Percentiles rank a stretch among this genome's conserved stretches.
These are phyloP conservation scores for Xylaria sp. DNA, from an alignment of 2,329 filamentous ascomycete genomes.

Conservation along the genomic window DNA sequence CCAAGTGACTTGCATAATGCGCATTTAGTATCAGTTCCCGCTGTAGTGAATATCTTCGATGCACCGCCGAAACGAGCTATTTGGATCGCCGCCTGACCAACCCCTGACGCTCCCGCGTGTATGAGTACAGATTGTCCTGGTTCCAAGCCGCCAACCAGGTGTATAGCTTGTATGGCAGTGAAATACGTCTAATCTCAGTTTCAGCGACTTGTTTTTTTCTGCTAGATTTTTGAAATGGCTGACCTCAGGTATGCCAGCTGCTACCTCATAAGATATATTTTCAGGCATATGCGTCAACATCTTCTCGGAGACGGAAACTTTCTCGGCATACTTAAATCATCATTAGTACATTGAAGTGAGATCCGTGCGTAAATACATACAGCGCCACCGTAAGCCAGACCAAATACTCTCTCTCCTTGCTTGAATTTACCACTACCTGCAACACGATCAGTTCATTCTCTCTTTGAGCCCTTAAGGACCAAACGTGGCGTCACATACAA, in stretches of 20 bases:
- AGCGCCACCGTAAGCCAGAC: neutral
- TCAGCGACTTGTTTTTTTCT: neutral
- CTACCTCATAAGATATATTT: neutral
- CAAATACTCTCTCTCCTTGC: neutral
- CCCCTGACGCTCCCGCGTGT: neutral
- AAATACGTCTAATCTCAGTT: neutral
- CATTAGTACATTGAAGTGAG: neutral
- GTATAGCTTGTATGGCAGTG: neutral
- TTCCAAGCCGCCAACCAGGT: neutral
- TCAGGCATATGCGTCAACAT: slow-evolving; percentile 3
- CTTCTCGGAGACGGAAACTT: neutral
- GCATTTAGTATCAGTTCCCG: neutral
- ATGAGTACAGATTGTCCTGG: neutral
- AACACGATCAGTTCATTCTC: neutral
- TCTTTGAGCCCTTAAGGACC: neutral
- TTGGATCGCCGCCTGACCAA: neutral
- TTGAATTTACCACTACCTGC: neutral
- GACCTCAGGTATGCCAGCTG: neutral
- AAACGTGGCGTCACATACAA: neutral
- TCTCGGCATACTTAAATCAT: slow-evolving; percentile 1
- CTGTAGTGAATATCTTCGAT: slow-evolving; percentile 1
- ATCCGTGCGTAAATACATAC: neutral
- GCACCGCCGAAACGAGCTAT: neutral
- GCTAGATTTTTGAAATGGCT: neutral
- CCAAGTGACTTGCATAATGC: neutral